A percentile compares a stretch with the other conserved stretches of the same genome.
These are phyloP conservation scores for Jaminaea rosea DNA, from an alignment of 1,284 basidiomycete species.

Conservation along the genomic window DNA sequence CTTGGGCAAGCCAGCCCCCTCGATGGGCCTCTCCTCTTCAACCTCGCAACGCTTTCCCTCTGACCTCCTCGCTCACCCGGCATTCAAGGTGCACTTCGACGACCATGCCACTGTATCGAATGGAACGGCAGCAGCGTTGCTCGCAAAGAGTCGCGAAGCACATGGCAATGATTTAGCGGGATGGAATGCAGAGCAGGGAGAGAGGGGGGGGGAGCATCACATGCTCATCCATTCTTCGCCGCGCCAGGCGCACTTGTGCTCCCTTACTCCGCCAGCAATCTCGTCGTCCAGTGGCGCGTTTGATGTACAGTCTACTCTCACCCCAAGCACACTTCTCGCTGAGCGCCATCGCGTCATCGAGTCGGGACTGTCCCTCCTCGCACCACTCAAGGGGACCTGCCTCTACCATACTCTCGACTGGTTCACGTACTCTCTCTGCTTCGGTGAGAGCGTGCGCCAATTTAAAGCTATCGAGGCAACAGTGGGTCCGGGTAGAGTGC, in stretches of 20 bases:
- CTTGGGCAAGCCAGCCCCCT: slow-evolving; percentile 8
- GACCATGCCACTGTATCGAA: not conserved
- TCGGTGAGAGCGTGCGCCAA: slow-evolving; percentile 28
- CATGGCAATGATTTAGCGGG: no score
- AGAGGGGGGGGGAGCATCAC: no score
- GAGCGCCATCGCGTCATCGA: slow-evolving; percentile 1
- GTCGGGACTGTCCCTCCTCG: slow-evolving; percentile 12
- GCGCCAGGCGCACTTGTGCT: not conserved
- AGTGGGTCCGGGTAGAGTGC: not conserved
- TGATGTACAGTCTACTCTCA: not conserved
- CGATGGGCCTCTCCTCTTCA: not conserved
- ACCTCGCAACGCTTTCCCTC: not conserved
- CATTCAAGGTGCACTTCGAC: not conserved
- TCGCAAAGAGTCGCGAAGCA: no score
- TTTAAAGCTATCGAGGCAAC: slow-evolving; percentile 19
- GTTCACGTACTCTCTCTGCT: slow-evolving; percentile 41
- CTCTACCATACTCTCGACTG: slow-evolving; percentile 34
- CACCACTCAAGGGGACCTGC: slow-evolving; percentile 27
- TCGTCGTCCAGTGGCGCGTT: not conserved
- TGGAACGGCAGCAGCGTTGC: not conserved
- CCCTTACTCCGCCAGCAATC: not conserved
- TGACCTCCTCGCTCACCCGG: not conserved
- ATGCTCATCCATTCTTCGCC: not conserved
- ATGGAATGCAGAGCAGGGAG: no score
- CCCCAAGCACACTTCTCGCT: not conserved